Conservation (phyloP, 139 green algal species). For the Chlamydomonas urium region DNA sequence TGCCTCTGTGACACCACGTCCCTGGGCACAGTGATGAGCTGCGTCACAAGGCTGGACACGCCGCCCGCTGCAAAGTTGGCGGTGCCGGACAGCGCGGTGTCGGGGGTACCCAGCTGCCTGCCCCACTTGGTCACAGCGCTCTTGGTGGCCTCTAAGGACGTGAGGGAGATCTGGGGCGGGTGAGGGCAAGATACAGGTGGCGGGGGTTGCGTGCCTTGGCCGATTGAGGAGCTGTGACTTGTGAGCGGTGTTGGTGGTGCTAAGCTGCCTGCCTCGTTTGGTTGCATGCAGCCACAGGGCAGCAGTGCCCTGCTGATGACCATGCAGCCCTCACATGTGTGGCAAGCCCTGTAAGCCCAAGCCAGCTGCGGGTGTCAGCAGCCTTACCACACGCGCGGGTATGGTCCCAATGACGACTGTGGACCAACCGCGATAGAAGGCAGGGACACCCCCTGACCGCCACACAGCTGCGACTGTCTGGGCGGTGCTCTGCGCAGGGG, state of each 20-base stretch:
- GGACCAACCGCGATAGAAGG: conserved; percentile 87
- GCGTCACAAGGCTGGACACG: conserved; percentile 65
- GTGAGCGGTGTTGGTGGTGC: too few species aligned
- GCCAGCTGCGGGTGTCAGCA: too few species aligned
- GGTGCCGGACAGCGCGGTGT: not conserved
- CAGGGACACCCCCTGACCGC: conserved; percentile 66
- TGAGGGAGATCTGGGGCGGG: not conserved
- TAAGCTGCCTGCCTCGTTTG: too few species aligned
- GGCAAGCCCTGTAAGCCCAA: too few species aligned
- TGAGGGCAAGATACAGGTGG: not conserved
- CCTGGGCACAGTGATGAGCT: conserved; percentile 83
- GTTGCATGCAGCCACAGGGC: not conserved
- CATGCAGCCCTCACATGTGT: too few species aligned
- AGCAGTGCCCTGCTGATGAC: not conserved
- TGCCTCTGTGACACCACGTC: conserved; percentile 81
- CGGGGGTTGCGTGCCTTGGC: too few species aligned
- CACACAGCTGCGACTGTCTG: conserved; percentile 63
- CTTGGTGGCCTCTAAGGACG: not conserved
- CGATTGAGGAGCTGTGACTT: too few species aligned
- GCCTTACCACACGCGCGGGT: conserved; percentile 30
- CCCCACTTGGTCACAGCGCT: not conserved
- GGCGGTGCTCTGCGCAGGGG: conserved; percentile 35
- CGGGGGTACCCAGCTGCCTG: not conserved
- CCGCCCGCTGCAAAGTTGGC: conserved; percentile 44
- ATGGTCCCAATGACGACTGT: conserved; percentile 72